Evolutionary conservation across 805 yeast genomes (phyloP).

Genomic region (Pichia deserticola): DNA sequence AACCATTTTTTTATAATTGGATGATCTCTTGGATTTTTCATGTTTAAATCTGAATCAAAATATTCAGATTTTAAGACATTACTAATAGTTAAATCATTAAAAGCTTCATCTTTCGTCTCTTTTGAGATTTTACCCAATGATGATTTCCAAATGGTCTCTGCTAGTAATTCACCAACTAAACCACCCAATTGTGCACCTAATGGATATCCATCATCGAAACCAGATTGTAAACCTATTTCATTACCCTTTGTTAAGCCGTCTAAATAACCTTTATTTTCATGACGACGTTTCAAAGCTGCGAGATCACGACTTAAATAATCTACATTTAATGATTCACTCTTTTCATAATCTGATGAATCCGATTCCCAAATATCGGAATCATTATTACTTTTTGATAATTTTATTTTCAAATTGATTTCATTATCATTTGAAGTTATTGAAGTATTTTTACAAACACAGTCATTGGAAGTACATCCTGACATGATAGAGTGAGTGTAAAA

Average conservation of each 20-base stretch:
- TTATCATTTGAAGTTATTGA: neutral
- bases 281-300: conserved; percentile 42
- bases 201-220: conserved; percentile 77
- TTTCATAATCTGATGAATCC: neutral
- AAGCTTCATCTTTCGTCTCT: conserved; percentile 29
- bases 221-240: conserved; percentile 63
- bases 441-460: no score
- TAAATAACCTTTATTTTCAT: conserved; percentile 72
- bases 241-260: conserved; percentile 70
- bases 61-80: conserved; percentile 46
- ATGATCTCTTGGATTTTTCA: conserved; percentile 25
- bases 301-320: neutral
- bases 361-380: conserved; percentile 3
- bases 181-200: conserved; percentile 66
- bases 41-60: conserved; percentile 44
- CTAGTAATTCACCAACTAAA: conserved; percentile 56
- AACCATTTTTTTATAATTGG: conserved; percentile 24
- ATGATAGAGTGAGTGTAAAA: no score
- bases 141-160: conserved; percentile 27
- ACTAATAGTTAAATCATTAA: conserved; percentile 49
- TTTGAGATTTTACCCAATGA: conserved; percentile 4
- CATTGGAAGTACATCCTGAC: no score
- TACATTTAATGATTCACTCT: neutral
- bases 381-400: no score
- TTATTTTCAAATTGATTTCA: no score